These are phyloP conservation scores for Anastatica hierochuntica DNA, from an alignment of 345 rosid species.

Conservation along the genomic window DNA sequence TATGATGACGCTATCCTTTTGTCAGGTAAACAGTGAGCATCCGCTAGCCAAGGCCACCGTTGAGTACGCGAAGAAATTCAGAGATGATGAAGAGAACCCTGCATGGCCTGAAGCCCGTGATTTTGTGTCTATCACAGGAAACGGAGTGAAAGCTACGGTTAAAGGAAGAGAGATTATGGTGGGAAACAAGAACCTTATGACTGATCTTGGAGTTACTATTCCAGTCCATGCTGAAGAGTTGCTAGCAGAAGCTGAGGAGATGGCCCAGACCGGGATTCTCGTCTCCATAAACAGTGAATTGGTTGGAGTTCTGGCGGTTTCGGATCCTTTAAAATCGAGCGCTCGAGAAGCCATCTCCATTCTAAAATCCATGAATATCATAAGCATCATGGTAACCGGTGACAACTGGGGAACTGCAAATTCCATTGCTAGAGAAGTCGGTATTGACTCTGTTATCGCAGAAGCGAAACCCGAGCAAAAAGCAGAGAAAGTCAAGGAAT, in stretches of 20 bases:
- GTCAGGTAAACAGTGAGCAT: constrained; percentile 79
- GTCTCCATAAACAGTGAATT: constrained; percentile 53
- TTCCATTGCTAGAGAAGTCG: constrained; percentile 72
- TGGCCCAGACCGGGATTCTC: constrained; percentile 78
- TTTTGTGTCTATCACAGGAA: constrained; percentile 70
- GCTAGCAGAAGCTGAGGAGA: constrained; percentile 58
- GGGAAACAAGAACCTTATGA: constrained; percentile 79
- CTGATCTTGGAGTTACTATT: constrained; percentile 31
- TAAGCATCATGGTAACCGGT: constrained; percentile 89
- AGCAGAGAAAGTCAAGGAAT: constrained; percentile 75
- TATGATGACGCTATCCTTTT: neutral
- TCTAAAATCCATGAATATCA: constrained; percentile 67
- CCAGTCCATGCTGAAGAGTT: constrained; percentile 58
- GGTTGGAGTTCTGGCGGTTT: constrained; percentile 61
- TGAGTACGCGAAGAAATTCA: constrained; percentile 67
- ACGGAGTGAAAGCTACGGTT: constrained; percentile 75
- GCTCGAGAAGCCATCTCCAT: constrained; percentile 65
- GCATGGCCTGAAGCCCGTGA: constrained; percentile 73
- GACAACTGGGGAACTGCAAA: constrained; percentile 97
- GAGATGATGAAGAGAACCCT: constrained; percentile 67
- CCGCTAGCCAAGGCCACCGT: constrained; percentile 87
- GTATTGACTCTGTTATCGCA: constrained; percentile 67
- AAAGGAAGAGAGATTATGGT: constrained; percentile 48
- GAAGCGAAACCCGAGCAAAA: constrained; percentile 90
- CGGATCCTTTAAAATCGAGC: constrained; percentile 73